These are phyloP conservation scores for Ogataea glucozyma DNA, from an alignment of 805 yeast genomes.

Conservation along the genomic window DNA sequence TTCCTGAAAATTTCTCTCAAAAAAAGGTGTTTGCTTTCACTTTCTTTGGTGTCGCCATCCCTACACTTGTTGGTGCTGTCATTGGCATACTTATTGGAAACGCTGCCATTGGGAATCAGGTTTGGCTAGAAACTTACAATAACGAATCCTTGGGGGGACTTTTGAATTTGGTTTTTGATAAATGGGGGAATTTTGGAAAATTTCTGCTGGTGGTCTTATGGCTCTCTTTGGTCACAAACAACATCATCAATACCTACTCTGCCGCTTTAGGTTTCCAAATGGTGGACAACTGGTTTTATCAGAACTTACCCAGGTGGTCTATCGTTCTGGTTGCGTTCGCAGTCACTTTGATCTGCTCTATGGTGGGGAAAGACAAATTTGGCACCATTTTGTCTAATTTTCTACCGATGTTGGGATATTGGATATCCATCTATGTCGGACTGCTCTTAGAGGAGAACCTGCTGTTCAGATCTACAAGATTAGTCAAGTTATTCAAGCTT, in stretches of 20 bases:
- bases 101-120: conserved; percentile 55
- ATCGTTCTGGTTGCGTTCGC: conserved; percentile 66
- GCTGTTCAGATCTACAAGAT: conserved; percentile 58
- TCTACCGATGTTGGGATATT: conserved; percentile 88
- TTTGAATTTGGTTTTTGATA: conserved; percentile 58
- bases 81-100: conserved; percentile 72
- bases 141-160: conserved; percentile 75
- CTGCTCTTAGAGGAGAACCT: conserved; percentile 70
- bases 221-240: conserved; percentile 77
- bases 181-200: conserved; percentile 79
- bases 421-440: conserved; percentile 82
- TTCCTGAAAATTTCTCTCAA: conserved; percentile 71
- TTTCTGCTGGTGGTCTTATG: conserved; percentile 69
- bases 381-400: conserved; percentile 74
- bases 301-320: conserved; percentile 74
- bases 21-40: conserved; percentile 58
- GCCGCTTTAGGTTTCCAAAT: conserved; percentile 80
- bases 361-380: conserved; percentile 75
- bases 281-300: conserved; percentile 48
- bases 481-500: conserved; percentile 41
- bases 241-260: conserved; percentile 77
- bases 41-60: conserved; percentile 63
- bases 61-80: conserved; percentile 75
- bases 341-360: conserved; percentile 66
- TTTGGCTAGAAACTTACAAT: conserved; percentile 60